Conservation (phyloP, 805 yeast species). For the Vanderwaltozyma polyspora region DNA sequence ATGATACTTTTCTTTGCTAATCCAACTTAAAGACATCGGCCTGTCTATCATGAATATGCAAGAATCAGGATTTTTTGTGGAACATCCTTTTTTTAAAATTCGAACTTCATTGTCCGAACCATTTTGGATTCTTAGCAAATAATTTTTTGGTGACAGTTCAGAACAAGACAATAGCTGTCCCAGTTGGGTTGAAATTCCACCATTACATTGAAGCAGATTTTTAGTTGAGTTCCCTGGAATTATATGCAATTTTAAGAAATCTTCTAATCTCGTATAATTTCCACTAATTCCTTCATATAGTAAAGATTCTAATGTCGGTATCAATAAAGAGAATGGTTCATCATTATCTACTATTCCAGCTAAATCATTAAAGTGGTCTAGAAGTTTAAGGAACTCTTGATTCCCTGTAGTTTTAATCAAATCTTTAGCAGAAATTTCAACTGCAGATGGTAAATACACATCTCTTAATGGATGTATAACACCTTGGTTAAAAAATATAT, state of each 20-base stretch:
- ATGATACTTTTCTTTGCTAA: conserved; percentile 40
- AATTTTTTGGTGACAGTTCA: conserved; percentile 28
- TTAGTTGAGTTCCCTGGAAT: conserved; percentile 46
- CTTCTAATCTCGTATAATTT: conserved; percentile 33
- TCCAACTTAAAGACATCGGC: conserved; percentile 58
- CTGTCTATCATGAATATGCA: conserved; percentile 59
- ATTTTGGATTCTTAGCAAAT: conserved; percentile 32
- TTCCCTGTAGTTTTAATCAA: conserved; percentile 47
- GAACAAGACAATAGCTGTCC: conserved; percentile 36
- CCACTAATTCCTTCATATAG: conserved; percentile 38
- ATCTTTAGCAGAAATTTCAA: conserved; percentile 44
- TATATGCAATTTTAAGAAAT: conserved; percentile 57
- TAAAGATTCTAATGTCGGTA: conserved; percentile 57
- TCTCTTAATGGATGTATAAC: conserved; percentile 62
- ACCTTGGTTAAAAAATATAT: conserved; percentile 71
- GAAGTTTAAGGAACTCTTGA: conserved; percentile 33
- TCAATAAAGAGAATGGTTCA: conserved; percentile 47
- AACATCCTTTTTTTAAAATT: conserved; percentile 51
- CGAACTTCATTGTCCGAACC: conserved; percentile 49
- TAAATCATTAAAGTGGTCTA: conserved; percentile 35
- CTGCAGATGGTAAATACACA: conserved; percentile 44
- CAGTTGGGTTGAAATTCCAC: conserved; percentile 32
- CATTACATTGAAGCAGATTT: conserved; percentile 38
- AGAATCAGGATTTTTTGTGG: conserved; percentile 28
- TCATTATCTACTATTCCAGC: conserved; percentile 31